phyloP scores from a whole-genome alignment of 2,329 filamentous ascomycete species.

The Scortechinia acanthostroma region DNA sequence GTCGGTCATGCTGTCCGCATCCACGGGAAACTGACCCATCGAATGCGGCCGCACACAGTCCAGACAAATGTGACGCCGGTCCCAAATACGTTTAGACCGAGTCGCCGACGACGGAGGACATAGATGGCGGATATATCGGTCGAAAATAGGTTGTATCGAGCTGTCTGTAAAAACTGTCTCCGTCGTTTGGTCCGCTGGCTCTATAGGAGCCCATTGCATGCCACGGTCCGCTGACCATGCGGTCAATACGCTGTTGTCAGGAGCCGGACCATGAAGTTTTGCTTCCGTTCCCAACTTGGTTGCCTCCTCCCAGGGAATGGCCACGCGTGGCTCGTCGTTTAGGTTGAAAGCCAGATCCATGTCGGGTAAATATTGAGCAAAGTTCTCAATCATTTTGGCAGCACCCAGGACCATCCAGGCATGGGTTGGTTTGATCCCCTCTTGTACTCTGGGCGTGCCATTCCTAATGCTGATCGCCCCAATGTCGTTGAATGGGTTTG shows the following conservation, averaged over 20 bases:
- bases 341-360: constrained; percentile 31
- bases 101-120: not conserved
- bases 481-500: constrained; percentile 1
- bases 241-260: not conserved
- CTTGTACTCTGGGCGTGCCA: not conserved
- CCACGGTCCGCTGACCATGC: not conserved
- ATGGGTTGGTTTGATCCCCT: not conserved
- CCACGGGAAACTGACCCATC: constrained; percentile 8
- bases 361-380: constrained; percentile 24
- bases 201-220: not conserved
- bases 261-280: not conserved
- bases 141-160: not conserved
- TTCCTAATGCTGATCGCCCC: not conserved
- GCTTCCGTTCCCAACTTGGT: not conserved
- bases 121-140: not conserved
- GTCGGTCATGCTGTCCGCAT: constrained; percentile 24
- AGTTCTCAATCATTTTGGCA: constrained; percentile 12
- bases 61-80: not conserved
- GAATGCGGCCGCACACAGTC: constrained; percentile 1
- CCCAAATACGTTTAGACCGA: not conserved
- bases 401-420: constrained; percentile 6
- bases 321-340: constrained; percentile 28
- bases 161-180: not conserved
- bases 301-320: constrained; percentile 24
- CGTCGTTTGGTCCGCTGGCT: not conserved